phyloP scores from a whole-genome alignment of 495 filamentous ascomycete genomes.

The Staphylotrichum tortipilum region DNA sequence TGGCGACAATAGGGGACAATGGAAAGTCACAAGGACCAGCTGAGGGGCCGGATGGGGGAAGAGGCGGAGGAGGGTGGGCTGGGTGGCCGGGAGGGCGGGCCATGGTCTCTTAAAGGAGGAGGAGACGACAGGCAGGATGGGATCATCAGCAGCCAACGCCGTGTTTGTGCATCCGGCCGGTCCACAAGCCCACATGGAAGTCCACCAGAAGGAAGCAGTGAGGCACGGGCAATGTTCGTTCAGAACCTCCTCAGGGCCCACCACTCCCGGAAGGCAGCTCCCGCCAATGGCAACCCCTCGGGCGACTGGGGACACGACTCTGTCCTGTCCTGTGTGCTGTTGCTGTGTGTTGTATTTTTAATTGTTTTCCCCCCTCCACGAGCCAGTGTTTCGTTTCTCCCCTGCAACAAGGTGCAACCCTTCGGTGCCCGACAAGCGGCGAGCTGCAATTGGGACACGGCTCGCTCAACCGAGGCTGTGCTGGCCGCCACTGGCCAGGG shows the following conservation, averaged over 20 bases:
- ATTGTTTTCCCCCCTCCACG: no score
- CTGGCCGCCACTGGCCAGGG: neutral
- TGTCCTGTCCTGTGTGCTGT: neutral
- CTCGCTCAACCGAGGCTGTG: neutral
- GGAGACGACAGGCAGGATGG: neutral
- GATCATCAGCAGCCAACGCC: conserved; percentile 1
- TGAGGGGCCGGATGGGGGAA: neutral
- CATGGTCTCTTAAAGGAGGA: conserved; percentile 1
- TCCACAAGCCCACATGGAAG: neutral
- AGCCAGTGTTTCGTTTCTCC: neutral
- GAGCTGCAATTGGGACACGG: conserved; percentile 2
- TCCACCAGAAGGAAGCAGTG: neutral
- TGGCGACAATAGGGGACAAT: conserved; percentile 5
- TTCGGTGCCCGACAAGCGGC: neutral
- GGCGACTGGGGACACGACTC: neutral
- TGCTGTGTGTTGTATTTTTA: no score
- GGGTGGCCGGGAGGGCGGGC: neutral
- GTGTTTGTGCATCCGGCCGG: neutral
- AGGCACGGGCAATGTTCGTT: no score
- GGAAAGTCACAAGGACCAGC: conserved; percentile 6
- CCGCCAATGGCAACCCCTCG: conserved; percentile 1
- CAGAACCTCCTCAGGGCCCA: no score
- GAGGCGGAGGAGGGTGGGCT: no score
- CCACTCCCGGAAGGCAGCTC: neutral
- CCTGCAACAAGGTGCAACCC: neutral